These are phyloP conservation scores for Plasmopara viticola DNA, from an alignment of 352 stramenopile genomes.

Conservation along the genomic window DNA sequence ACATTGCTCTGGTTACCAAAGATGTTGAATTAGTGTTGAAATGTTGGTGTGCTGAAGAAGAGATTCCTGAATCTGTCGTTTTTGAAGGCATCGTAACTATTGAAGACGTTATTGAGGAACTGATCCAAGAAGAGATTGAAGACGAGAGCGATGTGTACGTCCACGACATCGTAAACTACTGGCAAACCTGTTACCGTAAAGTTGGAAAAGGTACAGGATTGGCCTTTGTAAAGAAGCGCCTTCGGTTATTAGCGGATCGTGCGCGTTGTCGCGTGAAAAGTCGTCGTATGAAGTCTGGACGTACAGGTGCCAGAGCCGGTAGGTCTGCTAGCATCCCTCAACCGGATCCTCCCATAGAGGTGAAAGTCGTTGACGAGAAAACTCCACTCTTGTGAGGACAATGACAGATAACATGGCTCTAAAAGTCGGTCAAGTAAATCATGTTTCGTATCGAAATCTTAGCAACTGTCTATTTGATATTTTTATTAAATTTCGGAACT, in stretches of 20 bases:
- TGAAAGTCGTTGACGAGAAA: slow-evolving; percentile 45
- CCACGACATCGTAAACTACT: slow-evolving; percentile 59
- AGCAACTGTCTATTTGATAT: no score
- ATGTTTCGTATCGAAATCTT: no score
- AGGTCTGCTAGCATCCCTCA: slow-evolving; percentile 8
- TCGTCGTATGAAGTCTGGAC: slow-evolving; percentile 22
- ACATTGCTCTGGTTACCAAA: slow-evolving; percentile 78
- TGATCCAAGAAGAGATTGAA: slow-evolving; percentile 89
- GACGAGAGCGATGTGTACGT: slow-evolving; percentile 86
- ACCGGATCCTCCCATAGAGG: slow-evolving; percentile 29
- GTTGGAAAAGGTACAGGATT: slow-evolving; percentile 26
- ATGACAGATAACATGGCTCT: no score
- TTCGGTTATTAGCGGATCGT: slow-evolving; percentile 33
- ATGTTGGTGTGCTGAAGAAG: slow-evolving; percentile 41
- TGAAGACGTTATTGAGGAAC: slow-evolving; percentile 90
- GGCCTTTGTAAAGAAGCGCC: slow-evolving; percentile 36
- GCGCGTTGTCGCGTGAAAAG: slow-evolving; percentile 33
- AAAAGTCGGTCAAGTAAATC: no score
- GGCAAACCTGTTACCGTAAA: slow-evolving; percentile 28
- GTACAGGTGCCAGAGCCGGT: slow-evolving; percentile 11
- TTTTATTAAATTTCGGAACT: no score
- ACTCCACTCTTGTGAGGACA: slow-evolving; percentile 35
- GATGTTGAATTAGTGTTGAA: slow-evolving; percentile 44
- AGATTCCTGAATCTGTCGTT: slow-evolving; percentile 41
- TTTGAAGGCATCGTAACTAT: slow-evolving; percentile 90